These are phyloP conservation scores for Xanthoconium separans DNA, from an alignment of 1,284 basidiomycete genomes.

Conservation along the genomic window DNA sequence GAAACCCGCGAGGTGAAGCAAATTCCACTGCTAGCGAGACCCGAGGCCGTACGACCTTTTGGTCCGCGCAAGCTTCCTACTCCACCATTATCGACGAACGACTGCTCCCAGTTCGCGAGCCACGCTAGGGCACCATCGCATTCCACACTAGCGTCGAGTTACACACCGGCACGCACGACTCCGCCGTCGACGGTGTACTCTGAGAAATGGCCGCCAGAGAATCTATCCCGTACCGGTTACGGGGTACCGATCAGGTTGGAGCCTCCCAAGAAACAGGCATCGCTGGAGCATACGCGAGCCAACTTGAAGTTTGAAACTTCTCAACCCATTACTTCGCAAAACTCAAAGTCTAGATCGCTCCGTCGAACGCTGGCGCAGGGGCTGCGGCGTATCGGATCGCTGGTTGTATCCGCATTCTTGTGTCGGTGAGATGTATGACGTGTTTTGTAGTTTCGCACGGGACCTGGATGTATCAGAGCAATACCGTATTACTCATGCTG, in stretches of 20 bases:
- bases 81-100: slow-evolving; percentile 31
- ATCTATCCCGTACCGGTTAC: slow-evolving; percentile 23
- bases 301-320: slow-evolving; percentile 26
- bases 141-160: slow-evolving; percentile 27
- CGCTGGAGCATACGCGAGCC: slow-evolving; percentile 23
- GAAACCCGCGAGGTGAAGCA: slow-evolving; percentile 27
- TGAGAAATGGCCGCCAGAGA: slow-evolving; percentile 30
- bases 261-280: slow-evolving; percentile 22
- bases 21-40: slow-evolving; percentile 11
- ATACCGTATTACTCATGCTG: slow-evolving; percentile 22
- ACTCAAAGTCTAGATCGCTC: slow-evolving; percentile 24
- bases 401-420: slow-evolving; percentile 32
- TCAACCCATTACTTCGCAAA: slow-evolving; percentile 24
- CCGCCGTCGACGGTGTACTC: slow-evolving; percentile 35
- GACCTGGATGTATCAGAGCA: slow-evolving; percentile 26
- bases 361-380: slow-evolving; percentile 26
- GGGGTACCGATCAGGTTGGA: slow-evolving; percentile 27
- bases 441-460: slow-evolving; percentile 16
- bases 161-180: slow-evolving; percentile 34
- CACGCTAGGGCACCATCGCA: slow-evolving; percentile 25
- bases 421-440: slow-evolving; percentile 28
- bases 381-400: slow-evolving; percentile 28
- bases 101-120: slow-evolving; percentile 12
- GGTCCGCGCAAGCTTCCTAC: slow-evolving; percentile 35
- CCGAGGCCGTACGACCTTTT: slow-evolving; percentile 24